Conservation (phyloP, 169 alveolate genomes). For the Plasmodium coatneyi region DNA sequence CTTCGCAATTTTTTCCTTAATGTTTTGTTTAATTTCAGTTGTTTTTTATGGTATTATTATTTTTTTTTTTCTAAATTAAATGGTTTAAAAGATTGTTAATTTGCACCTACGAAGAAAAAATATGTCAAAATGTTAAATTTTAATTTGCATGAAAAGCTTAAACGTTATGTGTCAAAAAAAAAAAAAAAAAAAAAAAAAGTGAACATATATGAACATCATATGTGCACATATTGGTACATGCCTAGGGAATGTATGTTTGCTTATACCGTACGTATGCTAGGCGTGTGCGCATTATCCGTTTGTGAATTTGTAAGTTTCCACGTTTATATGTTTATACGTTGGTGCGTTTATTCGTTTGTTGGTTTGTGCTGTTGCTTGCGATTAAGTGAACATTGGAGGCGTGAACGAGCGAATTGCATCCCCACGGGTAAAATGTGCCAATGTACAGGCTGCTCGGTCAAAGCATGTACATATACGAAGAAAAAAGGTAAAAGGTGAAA, state of each 20-base stretch:
- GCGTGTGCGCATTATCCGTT: neutral
- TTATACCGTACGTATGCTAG: neutral
- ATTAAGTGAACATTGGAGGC: neutral
- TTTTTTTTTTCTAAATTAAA: conserved; percentile 32
- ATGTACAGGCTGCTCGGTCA: neutral
- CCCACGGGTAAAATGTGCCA: neutral
- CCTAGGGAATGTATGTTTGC: conserved; percentile 19
- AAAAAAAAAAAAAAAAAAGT: conserved; percentile 33
- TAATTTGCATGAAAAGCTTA: conserved; percentile 22
- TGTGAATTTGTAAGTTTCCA: neutral
- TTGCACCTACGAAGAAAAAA: conserved; percentile 11
- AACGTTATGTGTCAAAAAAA: conserved; percentile 34
- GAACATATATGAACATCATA: neutral
- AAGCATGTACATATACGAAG: neutral
- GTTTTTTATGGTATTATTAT: neutral
- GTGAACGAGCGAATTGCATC: neutral
- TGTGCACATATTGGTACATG: conserved; percentile 10
- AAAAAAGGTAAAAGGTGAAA: neutral
- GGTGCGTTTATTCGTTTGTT: neutral
- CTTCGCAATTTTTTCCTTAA: neutral
- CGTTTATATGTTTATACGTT: neutral
- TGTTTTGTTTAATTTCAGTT: neutral
- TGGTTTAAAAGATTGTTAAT: conserved; percentile 35
- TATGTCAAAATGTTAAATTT: conserved; percentile 15
- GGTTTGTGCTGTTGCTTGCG: neutral